Percentiles rank a stretch among this genome's conserved stretches.
Conservation (phyloP, 192 early-diverging fungal species). For the Gryganskiella cystojenkinii region DNA sequence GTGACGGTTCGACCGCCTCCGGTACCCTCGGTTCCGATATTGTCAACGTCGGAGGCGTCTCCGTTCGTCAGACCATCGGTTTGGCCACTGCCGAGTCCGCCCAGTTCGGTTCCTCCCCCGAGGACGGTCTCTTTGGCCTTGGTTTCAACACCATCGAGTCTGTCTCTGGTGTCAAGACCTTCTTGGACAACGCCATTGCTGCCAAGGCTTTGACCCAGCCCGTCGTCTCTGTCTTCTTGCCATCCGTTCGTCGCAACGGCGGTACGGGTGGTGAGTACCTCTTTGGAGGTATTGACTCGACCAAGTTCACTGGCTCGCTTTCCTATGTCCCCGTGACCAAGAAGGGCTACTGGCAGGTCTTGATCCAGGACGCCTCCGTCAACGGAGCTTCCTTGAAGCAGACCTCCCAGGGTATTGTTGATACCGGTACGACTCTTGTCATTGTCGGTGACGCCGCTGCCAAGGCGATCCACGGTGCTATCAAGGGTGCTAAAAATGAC, state of each 20-base stretch:
- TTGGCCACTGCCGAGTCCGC: slow-evolving; percentile 66
- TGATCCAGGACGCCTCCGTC: slow-evolving; percentile 56
- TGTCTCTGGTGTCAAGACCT: slow-evolving; percentile 57
- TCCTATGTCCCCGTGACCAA: slow-evolving; percentile 64
- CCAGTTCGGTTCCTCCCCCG: slow-evolving; percentile 61
- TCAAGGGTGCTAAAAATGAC: slow-evolving; percentile 18
- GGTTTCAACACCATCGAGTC: slow-evolving; percentile 62
- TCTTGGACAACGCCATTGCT: slow-evolving; percentile 66
- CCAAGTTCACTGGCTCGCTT: slow-evolving; percentile 56
- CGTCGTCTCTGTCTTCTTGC: slow-evolving; percentile 69
- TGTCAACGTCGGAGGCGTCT: slow-evolving; percentile 69
- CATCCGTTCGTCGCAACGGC: slow-evolving; percentile 32
- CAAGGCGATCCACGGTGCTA: slow-evolving; percentile 56
- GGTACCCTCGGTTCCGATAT: slow-evolving; percentile 62
- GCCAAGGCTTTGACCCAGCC: slow-evolving; percentile 63
- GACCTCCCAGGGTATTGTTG: slow-evolving; percentile 59
- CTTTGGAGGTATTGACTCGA: slow-evolving; percentile 64
- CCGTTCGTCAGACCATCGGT: slow-evolving; percentile 69
- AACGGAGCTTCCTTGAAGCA: slow-evolving; percentile 47
- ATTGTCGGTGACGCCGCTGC: slow-evolving; percentile 63
- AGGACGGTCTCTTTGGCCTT: slow-evolving; percentile 74
- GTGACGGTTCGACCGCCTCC: slow-evolving; percentile 65
- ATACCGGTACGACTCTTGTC: slow-evolving; percentile 74
- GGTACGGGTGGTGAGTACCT: slow-evolving; percentile 32
- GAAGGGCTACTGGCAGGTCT: slow-evolving; percentile 69